A percentile compares a stretch with the other conserved stretches of the same genome.
phyloP scores from a whole-genome alignment of 139 green algal genomes.

The Picochlorum sp. region DNA sequence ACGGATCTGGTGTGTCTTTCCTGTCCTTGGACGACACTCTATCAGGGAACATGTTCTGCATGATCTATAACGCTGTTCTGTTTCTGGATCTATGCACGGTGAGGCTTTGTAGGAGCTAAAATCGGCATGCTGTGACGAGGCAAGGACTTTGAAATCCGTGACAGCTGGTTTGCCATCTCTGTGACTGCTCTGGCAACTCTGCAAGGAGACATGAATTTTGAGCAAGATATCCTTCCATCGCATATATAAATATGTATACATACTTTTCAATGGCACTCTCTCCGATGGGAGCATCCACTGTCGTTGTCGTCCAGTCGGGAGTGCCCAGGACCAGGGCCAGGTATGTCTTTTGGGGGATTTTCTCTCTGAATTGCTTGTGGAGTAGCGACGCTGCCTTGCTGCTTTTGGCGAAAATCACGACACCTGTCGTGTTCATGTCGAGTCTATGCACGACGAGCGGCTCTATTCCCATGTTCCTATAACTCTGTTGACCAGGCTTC shows the following conservation, averaged over 20 bases:
- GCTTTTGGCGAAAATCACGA: conserved; percentile 71
- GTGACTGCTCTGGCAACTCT: conserved; percentile 24
- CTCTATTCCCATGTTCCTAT: conserved; percentile 32
- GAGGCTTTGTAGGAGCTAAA: neutral
- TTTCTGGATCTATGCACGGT: neutral
- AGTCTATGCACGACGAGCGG: conserved; percentile 53
- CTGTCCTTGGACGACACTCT: conserved; percentile 26
- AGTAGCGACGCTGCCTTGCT: conserved; percentile 37
- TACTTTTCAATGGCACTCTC: conserved; percentile 32
- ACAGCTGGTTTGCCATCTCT: conserved; percentile 39
- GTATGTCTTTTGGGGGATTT: conserved; percentile 60
- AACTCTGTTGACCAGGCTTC: conserved; percentile 69
- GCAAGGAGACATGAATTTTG: neutral
- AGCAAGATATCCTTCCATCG: neutral
- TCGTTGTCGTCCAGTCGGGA: conserved; percentile 20
- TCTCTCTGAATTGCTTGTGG: conserved; percentile 58
- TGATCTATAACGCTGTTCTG: neutral
- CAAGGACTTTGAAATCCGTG: conserved; percentile 48
- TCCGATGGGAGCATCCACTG: conserved; percentile 52
- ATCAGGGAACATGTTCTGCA: conserved; percentile 12
- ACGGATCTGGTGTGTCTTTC: conserved; percentile 56
- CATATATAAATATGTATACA: conserved; percentile 1
- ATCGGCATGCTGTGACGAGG: conserved; percentile 8
- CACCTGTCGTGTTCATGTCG: conserved; percentile 72
- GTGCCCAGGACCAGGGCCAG: conserved; percentile 52